Evolutionary conservation across 495 filamentous ascomycete species (phyloP).

Genomic region (Aspergillus biplanus): DNA sequence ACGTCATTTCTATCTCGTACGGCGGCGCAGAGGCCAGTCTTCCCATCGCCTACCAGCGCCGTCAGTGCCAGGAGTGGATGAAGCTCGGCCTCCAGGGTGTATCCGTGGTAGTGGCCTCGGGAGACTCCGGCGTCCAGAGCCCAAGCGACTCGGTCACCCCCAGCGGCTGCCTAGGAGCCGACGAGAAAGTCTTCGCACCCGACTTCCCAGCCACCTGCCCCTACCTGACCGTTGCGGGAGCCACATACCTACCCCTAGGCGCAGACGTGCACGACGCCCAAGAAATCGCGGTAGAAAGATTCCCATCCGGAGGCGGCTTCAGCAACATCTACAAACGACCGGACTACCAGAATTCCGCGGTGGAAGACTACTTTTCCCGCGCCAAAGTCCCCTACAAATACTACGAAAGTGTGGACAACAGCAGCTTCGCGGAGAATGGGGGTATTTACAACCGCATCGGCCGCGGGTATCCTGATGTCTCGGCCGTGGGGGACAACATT

Average conservation of each 20-base stretch:
- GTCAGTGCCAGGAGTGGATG: conserved; percentile 62
- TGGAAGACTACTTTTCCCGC: conserved; percentile 35
- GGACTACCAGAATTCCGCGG: conserved; percentile 57
- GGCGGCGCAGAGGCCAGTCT: conserved; percentile 53
- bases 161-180: conserved; percentile 39
- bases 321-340: conserved; percentile 68
- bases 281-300: conserved; percentile 31
- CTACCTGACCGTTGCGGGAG: conserved; percentile 55
- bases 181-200: conserved; percentile 49
- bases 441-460: conserved; percentile 63
- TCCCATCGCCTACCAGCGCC: conserved; percentile 55
- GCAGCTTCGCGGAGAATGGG: conserved; percentile 46
- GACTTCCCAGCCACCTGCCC: conserved; percentile 56
- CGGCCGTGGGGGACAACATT: conserved; percentile 65
- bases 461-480: conserved; percentile 67
- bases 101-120: conserved; percentile 62
- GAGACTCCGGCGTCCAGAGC: conserved; percentile 61
- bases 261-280: conserved; percentile 34
- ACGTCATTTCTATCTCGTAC: conserved; percentile 65
- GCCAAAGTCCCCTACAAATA: conserved; percentile 48
- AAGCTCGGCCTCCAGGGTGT: conserved; percentile 69
- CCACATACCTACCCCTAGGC: conserved; percentile 43
- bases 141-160: conserved; percentile 34
- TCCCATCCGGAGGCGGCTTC: conserved; percentile 66
- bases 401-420: conserved; percentile 40